Evolutionary conservation across 257 asterid genomes (phyloP).

Genomic region (Solanum habrochaites): DNA sequence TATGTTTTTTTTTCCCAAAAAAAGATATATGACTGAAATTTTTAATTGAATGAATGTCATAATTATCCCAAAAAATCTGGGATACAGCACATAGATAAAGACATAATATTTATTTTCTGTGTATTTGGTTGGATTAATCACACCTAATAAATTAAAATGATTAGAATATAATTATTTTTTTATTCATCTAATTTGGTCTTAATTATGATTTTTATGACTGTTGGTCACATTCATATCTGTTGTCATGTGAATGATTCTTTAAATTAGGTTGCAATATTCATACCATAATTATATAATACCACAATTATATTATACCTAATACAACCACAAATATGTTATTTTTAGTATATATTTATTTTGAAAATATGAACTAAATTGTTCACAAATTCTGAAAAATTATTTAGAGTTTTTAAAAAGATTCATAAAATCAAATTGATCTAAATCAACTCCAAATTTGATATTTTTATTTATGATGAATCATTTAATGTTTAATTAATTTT

Average conservation of each 20-base stretch:
- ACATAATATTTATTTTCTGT: not conserved
- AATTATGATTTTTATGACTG: not conserved
- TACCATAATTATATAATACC: not conserved
- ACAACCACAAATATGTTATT: not conserved
- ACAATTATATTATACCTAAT: not conserved
- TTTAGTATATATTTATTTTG: not conserved
- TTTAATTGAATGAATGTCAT: not conserved
- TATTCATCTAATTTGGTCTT: not conserved
- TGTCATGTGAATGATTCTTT: not conserved
- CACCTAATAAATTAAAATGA: not conserved
- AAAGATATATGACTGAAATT: not conserved
- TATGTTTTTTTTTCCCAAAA: not conserved
- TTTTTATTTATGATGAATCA: not conserved
- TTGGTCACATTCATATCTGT: not conserved
- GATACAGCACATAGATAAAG: not conserved
- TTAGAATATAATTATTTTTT: not conserved
- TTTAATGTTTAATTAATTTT: not conserved
- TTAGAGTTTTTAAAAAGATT: not conserved
- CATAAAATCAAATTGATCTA: not conserved
- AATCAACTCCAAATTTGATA: not conserved
- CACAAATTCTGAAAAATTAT: not conserved
- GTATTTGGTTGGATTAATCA: not conserved
- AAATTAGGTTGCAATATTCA: not conserved
- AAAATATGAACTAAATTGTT: not conserved
- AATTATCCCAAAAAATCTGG: not conserved